Evolutionary conservation across 495 filamentous ascomycete genomes (phyloP), one percentile per base, ranked within the genome.

Genomic region (Thermothielavioides terrestris): DNA sequence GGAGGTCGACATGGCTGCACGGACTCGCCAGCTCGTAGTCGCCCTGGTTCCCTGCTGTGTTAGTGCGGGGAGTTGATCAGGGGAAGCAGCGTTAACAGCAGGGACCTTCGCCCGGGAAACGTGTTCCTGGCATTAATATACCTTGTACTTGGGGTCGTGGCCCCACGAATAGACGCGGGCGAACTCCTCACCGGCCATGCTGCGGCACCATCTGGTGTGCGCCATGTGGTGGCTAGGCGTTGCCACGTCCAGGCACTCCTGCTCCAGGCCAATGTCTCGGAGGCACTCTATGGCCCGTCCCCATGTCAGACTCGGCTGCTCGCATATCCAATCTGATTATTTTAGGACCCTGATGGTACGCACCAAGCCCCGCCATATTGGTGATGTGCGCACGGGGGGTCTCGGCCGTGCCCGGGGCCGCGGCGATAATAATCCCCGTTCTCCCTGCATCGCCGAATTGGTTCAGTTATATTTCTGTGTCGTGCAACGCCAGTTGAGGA

Each of bases 331-430:
- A 3, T n/a, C 12, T 4, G 12, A 5, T 27, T 6, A 10, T 15
- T n/a, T 15, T 15, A 12, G 1, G n/a, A 6, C 11, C 10, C 3
- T 6, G 4, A 14, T 18, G 25, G 25, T 22, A 49, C 39, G n/a
- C 17, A 60, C 58, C 60, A 1, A 65, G 41, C 2, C 51, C 62
- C 2, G 64, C 62, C 56, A 60, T 59, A 48, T 78, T 81, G 23
- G 73, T 77, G 38, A 80, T 78, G 50, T 81, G 77, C 1, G 76
- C 77, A 0, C 77, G 59, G 1, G 77, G 77, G 20, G 76, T 78
- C 27, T 73, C 64, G 6, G 77, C 74, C 3, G 64, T 76, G 7
- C 70, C 72, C 4, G 74, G 61, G 0, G 67, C 66, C 12, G 66
- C 53, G 28, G 64, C 64, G 46, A 81, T 67, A 43, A 78, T 68